These are phyloP conservation scores for Nigrospora sphaerica DNA, from an alignment of 2,329 filamentous ascomycete species.

Conservation along the genomic window DNA sequence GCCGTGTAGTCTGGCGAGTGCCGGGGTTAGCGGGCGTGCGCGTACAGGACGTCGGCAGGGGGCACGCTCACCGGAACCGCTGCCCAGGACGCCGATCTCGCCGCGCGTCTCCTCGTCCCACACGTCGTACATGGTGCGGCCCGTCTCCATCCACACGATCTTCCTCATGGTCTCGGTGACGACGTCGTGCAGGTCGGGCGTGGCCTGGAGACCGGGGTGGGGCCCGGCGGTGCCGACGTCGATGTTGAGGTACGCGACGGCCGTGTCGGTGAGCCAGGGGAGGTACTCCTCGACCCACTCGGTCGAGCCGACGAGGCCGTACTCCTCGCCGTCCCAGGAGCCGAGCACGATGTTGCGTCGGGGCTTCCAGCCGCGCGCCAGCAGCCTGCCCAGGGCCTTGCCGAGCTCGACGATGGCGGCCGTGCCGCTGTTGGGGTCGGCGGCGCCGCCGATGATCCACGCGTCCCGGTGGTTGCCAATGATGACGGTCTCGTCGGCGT, in stretches of 20 bases:
- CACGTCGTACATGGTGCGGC: conserved; percentile 30
- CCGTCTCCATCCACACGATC: conserved; percentile 49
- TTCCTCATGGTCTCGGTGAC: conserved; percentile 55
- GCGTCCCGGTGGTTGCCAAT: conserved; percentile 79
- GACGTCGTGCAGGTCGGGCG: conserved; percentile 61
- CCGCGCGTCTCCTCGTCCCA: conserved; percentile 35
- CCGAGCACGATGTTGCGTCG: conserved; percentile 73
- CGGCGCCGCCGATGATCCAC: conserved; percentile 81
- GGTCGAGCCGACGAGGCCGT: conserved; percentile 71
- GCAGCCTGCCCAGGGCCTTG: conserved; percentile 61
- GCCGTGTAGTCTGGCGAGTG: conserved; percentile 49
- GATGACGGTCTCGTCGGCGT: conserved; percentile 68
- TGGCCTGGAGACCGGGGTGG: conserved; percentile 48
- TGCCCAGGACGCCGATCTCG: conserved; percentile 51
- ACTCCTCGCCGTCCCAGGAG: conserved; percentile 68
- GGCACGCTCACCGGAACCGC: conserved; percentile 36
- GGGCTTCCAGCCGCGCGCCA: conserved; percentile 72
- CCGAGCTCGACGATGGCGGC: conserved; percentile 71
- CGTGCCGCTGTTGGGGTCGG: conserved; percentile 74
- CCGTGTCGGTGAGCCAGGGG: conserved; percentile 64
- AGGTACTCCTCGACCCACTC: conserved; percentile 84
- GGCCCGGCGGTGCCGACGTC: conserved; percentile 61
- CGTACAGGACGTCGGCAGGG: no score
- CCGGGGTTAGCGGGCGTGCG: no score
- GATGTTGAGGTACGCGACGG: conserved; percentile 74